phyloP scores from a whole-genome alignment of 2,329 filamentous ascomycete species.

The Sarocladium oryzae region DNA sequence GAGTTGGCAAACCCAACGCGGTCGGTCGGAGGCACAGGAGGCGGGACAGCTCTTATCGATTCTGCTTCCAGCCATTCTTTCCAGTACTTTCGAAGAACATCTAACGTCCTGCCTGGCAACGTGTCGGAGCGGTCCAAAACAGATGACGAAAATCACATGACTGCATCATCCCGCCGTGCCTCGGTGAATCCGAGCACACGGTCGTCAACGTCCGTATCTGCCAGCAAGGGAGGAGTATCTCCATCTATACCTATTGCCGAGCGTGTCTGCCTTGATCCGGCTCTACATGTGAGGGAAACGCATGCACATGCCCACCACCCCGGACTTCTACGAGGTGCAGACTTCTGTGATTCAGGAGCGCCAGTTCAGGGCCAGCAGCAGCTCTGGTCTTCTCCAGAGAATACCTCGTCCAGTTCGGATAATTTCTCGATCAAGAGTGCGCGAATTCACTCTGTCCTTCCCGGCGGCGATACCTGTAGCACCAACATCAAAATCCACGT shows the following conservation, averaged over 20 bases:
- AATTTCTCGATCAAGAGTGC: conserved; percentile 12
- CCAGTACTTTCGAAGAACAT: background rate
- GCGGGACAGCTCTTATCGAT: background rate
- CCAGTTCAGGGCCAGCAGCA: conserved; percentile 4
- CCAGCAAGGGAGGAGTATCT: background rate
- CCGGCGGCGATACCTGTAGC: conserved; percentile 12
- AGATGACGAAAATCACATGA: background rate
- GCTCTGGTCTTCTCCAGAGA: conserved; percentile 7
- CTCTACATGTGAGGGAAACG: conserved; percentile 12
- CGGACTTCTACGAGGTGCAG: conserved; percentile 14
- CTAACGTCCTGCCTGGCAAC: background rate
- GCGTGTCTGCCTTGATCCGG: conserved; percentile 12
- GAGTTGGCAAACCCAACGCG: background rate
- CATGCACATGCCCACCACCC: conserved; percentile 14
- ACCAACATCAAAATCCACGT: conserved; percentile 12
- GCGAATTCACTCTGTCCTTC: conserved; percentile 14
- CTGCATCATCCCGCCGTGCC: background rate
- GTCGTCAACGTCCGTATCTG: background rate
- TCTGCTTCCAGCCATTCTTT: background rate
- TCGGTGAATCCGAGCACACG: background rate
- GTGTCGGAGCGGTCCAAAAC: conserved; percentile 10
- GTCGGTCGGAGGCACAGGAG: background rate
- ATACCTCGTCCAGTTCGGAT: conserved; percentile 15
- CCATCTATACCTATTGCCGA: conserved; percentile 9
- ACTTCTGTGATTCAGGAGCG: conserved; percentile 16